phyloP scores from a whole-genome alignment of 2,329 filamentous ascomycete genomes.

The Ampelomyces quisqualis region DNA sequence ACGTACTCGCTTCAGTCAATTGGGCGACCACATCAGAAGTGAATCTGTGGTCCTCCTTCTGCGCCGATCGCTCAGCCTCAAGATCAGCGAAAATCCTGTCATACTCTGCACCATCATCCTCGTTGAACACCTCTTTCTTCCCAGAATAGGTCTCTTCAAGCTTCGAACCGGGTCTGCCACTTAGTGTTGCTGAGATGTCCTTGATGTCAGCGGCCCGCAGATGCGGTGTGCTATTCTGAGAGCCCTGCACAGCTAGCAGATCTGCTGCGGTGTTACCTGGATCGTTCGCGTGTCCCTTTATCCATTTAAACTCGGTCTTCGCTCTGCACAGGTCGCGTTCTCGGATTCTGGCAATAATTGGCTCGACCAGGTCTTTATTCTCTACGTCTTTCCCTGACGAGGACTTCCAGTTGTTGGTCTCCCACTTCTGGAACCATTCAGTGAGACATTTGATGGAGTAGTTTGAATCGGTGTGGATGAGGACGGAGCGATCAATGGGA shows the following conservation, averaged over 20 bases:
- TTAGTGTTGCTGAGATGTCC: not conserved
- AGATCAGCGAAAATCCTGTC: constrained; percentile 5
- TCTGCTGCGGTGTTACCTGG: constrained; percentile 81
- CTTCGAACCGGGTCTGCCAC: not conserved
- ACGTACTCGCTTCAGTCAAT: not conserved
- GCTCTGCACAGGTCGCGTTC: constrained; percentile 58
- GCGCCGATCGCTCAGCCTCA: constrained; percentile 1
- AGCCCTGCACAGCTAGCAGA: constrained; percentile 28
- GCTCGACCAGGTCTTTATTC: constrained; percentile 81
- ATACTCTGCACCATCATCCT: not conserved
- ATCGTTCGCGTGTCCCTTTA: constrained; percentile 78
- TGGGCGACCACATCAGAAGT: not conserved
- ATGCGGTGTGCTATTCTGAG: constrained; percentile 16
- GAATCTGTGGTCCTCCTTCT: not conserved
- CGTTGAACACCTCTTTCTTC: not conserved
- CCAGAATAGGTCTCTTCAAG: not conserved
- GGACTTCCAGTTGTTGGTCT: constrained; percentile 75
- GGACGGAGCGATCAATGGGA: constrained; percentile 65
- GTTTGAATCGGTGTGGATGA: constrained; percentile 84
- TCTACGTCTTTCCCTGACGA: constrained; percentile 69
- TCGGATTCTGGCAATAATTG: constrained; percentile 69
- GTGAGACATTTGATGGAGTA: constrained; percentile 90
- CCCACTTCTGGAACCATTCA: constrained; percentile 79
- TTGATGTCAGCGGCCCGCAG: constrained; percentile 8
- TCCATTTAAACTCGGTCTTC: constrained; percentile 76